phyloP scores from a whole-genome alignment of 441 rosid genomes.

The Syzygium malaccense region DNA sequence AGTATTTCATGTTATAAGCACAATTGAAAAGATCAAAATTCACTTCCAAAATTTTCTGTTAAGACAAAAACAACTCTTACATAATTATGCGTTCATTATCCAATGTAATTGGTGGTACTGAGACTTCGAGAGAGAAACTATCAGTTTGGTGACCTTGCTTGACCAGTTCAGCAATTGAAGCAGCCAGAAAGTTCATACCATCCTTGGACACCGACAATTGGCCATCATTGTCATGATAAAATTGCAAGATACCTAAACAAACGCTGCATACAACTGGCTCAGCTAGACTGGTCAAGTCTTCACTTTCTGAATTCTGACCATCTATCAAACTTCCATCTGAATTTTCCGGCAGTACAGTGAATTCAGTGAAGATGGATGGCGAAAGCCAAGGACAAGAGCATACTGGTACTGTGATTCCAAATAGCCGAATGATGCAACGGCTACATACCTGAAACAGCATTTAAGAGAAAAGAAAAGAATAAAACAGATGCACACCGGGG shows the following conservation, averaged over 20 bases:
- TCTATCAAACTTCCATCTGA: background rate
- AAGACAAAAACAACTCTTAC: constrained; percentile 30
- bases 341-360: constrained; percentile 11
- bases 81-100: constrained; percentile 48
- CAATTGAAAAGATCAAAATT: background rate
- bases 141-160: constrained; percentile 56
- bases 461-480: background rate
- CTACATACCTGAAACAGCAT: constrained; percentile 51
- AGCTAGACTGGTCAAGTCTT: background rate
- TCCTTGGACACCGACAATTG: constrained; percentile 26
- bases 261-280: constrained; percentile 42
- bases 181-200: constrained; percentile 33
- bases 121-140: constrained; percentile 72
- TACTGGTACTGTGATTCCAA: constrained; percentile 32
- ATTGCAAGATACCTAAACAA: constrained; percentile 83
- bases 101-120: constrained; percentile 38
- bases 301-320: background rate
- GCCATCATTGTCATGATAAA: constrained; percentile 33
- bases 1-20: background rate
- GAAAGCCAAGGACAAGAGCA: constrained; percentile 24
- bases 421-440: constrained; percentile 66
- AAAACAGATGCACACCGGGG: background rate
- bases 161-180: constrained; percentile 38
- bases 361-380: constrained; percentile 14
- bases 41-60: background rate